A percentile compares a stretch with the other conserved stretches of the same genome.
Conservation (phyloP, 2,329 filamentous ascomycete genomes). For the Cytospora mali region DNA sequence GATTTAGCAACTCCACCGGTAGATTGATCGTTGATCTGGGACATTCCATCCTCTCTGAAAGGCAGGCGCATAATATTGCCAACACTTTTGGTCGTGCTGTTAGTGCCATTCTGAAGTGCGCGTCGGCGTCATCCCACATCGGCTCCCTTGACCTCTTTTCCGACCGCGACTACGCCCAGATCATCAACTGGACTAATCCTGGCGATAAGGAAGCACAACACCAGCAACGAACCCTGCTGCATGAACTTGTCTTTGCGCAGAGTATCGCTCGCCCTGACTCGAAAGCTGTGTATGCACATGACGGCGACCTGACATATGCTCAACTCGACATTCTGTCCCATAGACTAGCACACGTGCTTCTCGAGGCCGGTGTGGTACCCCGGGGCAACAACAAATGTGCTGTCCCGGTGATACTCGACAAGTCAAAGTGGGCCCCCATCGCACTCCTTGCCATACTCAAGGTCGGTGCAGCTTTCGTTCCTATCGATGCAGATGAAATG, state of each 20-base stretch:
- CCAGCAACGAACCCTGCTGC: constrained; percentile 43
- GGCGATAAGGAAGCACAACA: constrained; percentile 43
- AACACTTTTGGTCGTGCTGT: constrained; percentile 57
- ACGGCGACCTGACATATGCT: constrained; percentile 47
- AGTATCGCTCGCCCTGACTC: constrained; percentile 43
- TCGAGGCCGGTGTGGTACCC: constrained; percentile 50
- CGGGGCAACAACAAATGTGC: constrained; percentile 47
- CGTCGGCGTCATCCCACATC: constrained; percentile 36
- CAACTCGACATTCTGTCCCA: constrained; percentile 44
- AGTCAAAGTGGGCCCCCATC: constrained; percentile 68
- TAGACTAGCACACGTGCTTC: constrained; percentile 48
- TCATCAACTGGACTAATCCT: constrained; percentile 55
- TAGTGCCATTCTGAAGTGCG: constrained; percentile 44
- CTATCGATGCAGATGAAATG: constrained; percentile 50
- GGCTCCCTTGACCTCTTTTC: constrained; percentile 55
- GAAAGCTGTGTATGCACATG: constrained; percentile 48
- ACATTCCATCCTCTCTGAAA: constrained; percentile 45
- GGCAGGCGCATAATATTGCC: constrained; percentile 51
- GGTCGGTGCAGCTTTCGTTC: constrained; percentile 53
- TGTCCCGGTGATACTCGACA: constrained; percentile 70
- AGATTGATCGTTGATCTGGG: constrained; percentile 48
- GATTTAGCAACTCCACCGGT: constrained; percentile 41
- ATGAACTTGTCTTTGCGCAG: constrained; percentile 48
- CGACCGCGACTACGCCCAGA: constrained; percentile 56
- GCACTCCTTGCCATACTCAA: constrained; percentile 69